A percentile compares a stretch with the other conserved stretches of the same genome.
These are phyloP conservation scores for Adenanthera pavonina DNA, from an alignment of 306 rosid genomes.

Conservation along the genomic window DNA sequence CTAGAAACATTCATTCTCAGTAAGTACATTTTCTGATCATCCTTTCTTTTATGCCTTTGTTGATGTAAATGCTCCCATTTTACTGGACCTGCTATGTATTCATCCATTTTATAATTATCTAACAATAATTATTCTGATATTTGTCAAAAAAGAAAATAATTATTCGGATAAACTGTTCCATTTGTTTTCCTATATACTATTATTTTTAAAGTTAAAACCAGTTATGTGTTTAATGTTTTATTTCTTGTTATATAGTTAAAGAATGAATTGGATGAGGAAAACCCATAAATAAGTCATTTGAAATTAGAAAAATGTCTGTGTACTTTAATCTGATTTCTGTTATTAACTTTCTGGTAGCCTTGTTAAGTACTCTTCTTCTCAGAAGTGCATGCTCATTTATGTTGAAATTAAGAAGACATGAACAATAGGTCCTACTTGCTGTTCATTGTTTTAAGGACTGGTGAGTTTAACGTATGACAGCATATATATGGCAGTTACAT, in stretches of 20 bases:
- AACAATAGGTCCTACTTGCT: neutral
- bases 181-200: neutral
- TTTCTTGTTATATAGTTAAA: neutral
- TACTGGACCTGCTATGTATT: neutral
- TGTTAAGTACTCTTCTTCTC: neutral
- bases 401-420: neutral
- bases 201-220: neutral
- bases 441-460: neutral
- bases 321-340: neutral
- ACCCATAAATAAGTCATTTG: neutral
- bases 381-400: neutral
- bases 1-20: conserved; percentile 58
- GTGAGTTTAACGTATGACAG: neutral
- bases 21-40: conserved; percentile 47
- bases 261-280: neutral
- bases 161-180: neutral
- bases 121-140: neutral
- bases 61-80: conserved; percentile 27
- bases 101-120: neutral
- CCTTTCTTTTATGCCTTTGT: conserved; percentile 2
- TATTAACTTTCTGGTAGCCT: neutral
- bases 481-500: neutral
- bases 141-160: neutral
- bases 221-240: neutral
- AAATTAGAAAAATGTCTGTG: neutral